Conservation (phyloP, 495 filamentous ascomycete species). For the Penicillium verhagenii region DNA sequence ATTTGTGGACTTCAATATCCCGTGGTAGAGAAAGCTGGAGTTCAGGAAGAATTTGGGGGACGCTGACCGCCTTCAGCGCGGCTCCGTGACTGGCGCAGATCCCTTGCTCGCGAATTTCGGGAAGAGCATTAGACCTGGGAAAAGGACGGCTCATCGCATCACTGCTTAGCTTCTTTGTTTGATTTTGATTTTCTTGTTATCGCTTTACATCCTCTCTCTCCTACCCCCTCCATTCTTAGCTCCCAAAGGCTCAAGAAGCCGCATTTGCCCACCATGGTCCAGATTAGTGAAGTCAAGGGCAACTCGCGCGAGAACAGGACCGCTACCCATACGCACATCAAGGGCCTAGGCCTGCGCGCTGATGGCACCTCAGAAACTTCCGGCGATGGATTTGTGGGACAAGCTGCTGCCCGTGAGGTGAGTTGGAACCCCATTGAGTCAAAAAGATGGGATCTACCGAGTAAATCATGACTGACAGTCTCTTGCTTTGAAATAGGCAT, state of each 20-base stretch:
- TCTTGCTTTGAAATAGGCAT: slow-evolving; percentile 56
- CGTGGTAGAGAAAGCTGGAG: slow-evolving; percentile 2
- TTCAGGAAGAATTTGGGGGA: slow-evolving; percentile 41
- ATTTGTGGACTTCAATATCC: slow-evolving; percentile 1
- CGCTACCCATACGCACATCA: slow-evolving; percentile 95
- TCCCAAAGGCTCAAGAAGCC: slow-evolving; percentile 25
- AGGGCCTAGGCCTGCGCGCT: slow-evolving; percentile 77
- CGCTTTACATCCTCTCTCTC: neutral
- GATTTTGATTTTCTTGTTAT: slow-evolving; percentile 4
- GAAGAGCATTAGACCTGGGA: slow-evolving; percentile 25
- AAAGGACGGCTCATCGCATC: slow-evolving; percentile 11
- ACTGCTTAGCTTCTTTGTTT: slow-evolving; percentile 9
- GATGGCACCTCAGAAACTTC: slow-evolving; percentile 80
- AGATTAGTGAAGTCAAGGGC: slow-evolving; percentile 94
- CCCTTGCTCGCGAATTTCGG: slow-evolving; percentile 41
- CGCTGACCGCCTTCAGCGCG: slow-evolving; percentile 41
- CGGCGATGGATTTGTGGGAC: slow-evolving; percentile 83
- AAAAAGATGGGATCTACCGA: neutral
- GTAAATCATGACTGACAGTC: slow-evolving; percentile 1
- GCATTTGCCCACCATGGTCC: slow-evolving; percentile 64
- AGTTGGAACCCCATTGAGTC: slow-evolving; percentile 12
- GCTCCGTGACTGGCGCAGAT: slow-evolving; percentile 31
- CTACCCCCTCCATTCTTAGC: neutral
- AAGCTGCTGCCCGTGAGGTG: slow-evolving; percentile 83
- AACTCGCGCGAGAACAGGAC: slow-evolving; percentile 94